Evolutionary conservation across 2,329 filamentous ascomycete genomes (phyloP).

Genomic region (Cordyceps cicadae): DNA sequence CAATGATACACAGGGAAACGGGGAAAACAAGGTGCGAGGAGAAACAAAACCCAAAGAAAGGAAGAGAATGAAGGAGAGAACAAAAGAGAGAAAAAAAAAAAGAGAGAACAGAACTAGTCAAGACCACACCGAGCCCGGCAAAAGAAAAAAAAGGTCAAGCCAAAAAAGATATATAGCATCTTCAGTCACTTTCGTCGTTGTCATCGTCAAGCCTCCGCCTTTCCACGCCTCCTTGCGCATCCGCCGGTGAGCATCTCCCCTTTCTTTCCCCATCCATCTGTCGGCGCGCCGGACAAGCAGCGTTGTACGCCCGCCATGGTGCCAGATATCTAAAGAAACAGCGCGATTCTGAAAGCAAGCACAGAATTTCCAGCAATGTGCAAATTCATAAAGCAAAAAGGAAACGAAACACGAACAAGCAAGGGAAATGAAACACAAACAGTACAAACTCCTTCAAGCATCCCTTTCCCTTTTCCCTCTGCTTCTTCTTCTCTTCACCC

Average conservation of each 20-base stretch:
- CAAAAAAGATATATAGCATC: not conserved
- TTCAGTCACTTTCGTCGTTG: not conserved
- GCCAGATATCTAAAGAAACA: not conserved
- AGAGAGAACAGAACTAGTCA: not conserved
- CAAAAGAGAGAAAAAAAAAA: not conserved
- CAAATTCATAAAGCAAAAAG: not conserved
- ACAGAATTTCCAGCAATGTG: constrained; percentile 3
- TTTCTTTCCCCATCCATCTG: not conserved
- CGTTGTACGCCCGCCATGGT: not conserved
- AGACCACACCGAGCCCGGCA: not conserved
- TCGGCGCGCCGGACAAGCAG: not conserved
- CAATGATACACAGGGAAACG: not conserved
- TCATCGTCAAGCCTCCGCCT: not conserved
- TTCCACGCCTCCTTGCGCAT: not conserved
- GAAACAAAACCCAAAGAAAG: not conserved
- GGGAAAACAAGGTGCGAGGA: not conserved
- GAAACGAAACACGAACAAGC: not conserved
- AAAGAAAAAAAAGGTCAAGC: not conserved
- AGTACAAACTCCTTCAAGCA: not conserved
- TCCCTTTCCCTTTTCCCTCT: not conserved
- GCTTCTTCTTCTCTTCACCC: not conserved
- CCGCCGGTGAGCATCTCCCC: not conserved
- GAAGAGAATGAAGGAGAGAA: not conserved
- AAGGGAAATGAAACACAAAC: not conserved
- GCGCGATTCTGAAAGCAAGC: not conserved